Percentiles rank a stretch among this genome's conserved stretches.
phyloP scores from a whole-genome alignment of 805 yeast genomes.

The Kodamaea hsintzibuensis region DNA sequence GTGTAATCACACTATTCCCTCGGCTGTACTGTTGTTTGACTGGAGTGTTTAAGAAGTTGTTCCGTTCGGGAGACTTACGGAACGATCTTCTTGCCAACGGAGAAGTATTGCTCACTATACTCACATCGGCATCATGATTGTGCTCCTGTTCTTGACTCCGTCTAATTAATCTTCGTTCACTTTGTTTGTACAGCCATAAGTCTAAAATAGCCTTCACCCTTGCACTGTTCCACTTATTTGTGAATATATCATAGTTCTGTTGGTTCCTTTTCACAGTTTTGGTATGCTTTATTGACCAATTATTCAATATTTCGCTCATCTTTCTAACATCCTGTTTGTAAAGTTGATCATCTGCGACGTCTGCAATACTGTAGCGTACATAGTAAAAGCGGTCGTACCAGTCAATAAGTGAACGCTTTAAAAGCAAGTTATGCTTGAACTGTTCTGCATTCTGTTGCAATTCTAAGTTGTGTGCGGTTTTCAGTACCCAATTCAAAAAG shows the following conservation, averaged over 20 bases:
- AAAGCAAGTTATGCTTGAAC: conserved; percentile 20
- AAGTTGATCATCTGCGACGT: conserved; percentile 30
- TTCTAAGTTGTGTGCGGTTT: not conserved
- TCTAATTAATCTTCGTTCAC: conserved; percentile 11
- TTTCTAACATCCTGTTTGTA: conserved; percentile 29
- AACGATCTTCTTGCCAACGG: conserved; percentile 4
- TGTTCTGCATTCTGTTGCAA: conserved; percentile 14
- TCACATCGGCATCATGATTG: conserved; percentile 19
- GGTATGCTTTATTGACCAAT: conserved; percentile 39
- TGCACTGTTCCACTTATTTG: conserved; percentile 32
- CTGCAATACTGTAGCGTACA: conserved; percentile 24
- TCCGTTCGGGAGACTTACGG: not conserved
- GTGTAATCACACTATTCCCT: conserved; percentile 18
- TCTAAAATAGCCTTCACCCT: conserved; percentile 33
- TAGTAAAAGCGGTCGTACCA: conserved; percentile 36
- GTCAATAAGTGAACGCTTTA: conserved; percentile 28
- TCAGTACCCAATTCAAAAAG: conserved; percentile 17
- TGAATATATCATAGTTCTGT: conserved; percentile 35
- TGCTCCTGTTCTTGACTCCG: conserved; percentile 9
- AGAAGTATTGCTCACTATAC: conserved; percentile 22
- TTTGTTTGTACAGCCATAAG: conserved; percentile 35
- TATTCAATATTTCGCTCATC: conserved; percentile 27
- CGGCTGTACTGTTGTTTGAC: conserved; percentile 26
- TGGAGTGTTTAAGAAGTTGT: conserved; percentile 37
- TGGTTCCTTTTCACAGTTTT: conserved; percentile 33